A percentile compares a stretch with the other conserved stretches of the same genome.
These are phyloP conservation scores for Xylariales sp. DNA, from an alignment of 2,329 filamentous ascomycete species.

Conservation along the genomic window DNA sequence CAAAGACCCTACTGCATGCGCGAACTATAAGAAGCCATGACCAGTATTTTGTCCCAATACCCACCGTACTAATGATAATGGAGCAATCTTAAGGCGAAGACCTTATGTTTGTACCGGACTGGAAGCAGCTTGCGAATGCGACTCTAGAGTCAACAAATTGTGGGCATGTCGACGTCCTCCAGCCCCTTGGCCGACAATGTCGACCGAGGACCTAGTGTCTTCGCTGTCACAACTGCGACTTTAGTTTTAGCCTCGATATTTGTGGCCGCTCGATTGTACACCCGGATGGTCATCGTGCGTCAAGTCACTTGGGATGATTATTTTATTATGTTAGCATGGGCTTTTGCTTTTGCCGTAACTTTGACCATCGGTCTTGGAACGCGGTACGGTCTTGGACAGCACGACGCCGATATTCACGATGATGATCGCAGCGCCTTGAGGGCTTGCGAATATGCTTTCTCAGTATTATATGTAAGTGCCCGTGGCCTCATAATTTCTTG, in stretches of 20 bases:
- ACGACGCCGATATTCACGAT: constrained; percentile 55
- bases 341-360: constrained; percentile 62
- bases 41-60: too few species aligned
- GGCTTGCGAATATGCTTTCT: constrained; percentile 59
- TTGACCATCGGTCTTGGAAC: constrained; percentile 63
- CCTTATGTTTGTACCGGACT: too few species aligned
- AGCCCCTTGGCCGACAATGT: constrained; percentile 25
- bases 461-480: constrained; percentile 52
- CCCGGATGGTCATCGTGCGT: constrained; percentile 68
- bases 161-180: constrained; percentile 2
- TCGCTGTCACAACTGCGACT: constrained; percentile 66
- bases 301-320: constrained; percentile 74
- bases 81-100: too few species aligned
- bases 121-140: too few species aligned
- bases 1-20: too few species aligned
- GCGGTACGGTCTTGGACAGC: constrained; percentile 61
- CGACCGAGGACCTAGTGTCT: constrained; percentile 56
- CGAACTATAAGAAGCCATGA: too few species aligned
- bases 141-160: too few species aligned
- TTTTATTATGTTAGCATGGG: constrained; percentile 76
- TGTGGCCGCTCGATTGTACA: constrained; percentile 69
- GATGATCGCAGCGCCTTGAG: constrained; percentile 49
- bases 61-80: too few species aligned
- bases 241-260: constrained; percentile 69
- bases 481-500: not conserved